Evolutionary conservation across 768 basidiomycete species (phyloP), one percentile per base, ranked within the genome.

Genomic region (Phaffia tasmanica): DNA sequence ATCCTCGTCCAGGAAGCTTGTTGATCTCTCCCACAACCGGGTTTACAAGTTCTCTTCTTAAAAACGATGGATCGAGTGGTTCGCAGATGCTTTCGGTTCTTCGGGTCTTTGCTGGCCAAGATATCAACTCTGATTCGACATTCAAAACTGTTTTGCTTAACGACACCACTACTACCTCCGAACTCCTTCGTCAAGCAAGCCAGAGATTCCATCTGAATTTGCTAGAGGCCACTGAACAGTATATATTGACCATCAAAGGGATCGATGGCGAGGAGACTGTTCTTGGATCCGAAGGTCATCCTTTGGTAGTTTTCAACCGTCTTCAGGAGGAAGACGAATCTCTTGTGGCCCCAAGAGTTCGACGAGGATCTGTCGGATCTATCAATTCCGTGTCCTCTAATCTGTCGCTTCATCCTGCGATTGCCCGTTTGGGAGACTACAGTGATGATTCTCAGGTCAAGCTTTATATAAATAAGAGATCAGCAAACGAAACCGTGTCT

Each of bases 71-170:
- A 42, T 42, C 35, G 11, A 25, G 23, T n/a, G 49, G 30, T 7
- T 25, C 57, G 23, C 23, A 35, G 21, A 86, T 92, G 63, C 82
- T 99, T 64, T 95, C 87, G 72, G 95, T 99, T 69, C 86, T 99
- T 60, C 88, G 95, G 29, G 85, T 99, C 49, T 99, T 99, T 73
- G 93, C 94, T 0, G 95, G 94, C 32, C 84, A 86, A 70, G 82
- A 89, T 70, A 75, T 98, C 70, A 85, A 91, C 74, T 89, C 91
- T 0, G 93, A 98, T 72, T 90, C 92, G 1, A 95, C 94, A 6
- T 99, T 99, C 82, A 98, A 98, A 79, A 98, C 95, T 7, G 95
- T 94, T 1, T 78, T 98, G 21, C 82, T 98, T 64, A 97, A 93
- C 72, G 79, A 87, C 5, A 85, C 84, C 0, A 97, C 94, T 0